Evolutionary conservation across 2,329 filamentous ascomycete species (phyloP).

Genomic region (Tolypocladium amazonense): DNA sequence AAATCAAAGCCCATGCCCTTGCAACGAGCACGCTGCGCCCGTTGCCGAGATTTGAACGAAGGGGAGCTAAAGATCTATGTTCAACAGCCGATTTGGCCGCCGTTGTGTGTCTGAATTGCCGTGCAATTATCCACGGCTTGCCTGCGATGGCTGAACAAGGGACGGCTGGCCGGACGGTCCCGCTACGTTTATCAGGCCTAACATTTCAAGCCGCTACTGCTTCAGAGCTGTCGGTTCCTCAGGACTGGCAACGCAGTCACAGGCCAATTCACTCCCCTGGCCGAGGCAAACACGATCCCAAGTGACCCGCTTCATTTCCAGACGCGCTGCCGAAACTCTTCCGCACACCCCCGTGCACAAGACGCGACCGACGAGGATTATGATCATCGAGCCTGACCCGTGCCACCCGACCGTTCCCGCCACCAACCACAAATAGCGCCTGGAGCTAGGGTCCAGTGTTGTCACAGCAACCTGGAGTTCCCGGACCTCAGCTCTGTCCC

Average conservation of each 20-base stretch:
- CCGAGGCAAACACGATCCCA: not conserved
- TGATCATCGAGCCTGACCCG: not conserved
- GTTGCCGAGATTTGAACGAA: not conserved
- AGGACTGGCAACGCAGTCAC: not conserved
- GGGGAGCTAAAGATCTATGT: not conserved
- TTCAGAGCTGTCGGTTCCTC: not conserved
- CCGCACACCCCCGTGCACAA: not conserved
- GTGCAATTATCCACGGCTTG: not conserved
- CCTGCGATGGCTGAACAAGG: not conserved
- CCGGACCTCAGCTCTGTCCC: not conserved
- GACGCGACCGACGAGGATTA: not conserved
- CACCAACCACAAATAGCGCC: slow-evolving; percentile 8
- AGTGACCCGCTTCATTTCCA: not conserved
- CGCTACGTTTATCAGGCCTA: not conserved
- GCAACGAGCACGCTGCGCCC: not conserved
- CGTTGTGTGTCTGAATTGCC: not conserved
- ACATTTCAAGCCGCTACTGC: not conserved
- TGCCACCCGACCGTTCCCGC: slow-evolving; percentile 2
- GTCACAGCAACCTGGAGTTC: slow-evolving; percentile 12
- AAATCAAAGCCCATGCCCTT: not conserved
- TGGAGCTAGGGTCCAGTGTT: slow-evolving; percentile 8
- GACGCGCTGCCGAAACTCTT: not conserved
- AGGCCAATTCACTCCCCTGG: not conserved
- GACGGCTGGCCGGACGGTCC: not conserved
- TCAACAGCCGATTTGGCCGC: not conserved